phyloP scores from a whole-genome alignment of 768 basidiomycete species.

The Termitomyces sp. region DNA sequence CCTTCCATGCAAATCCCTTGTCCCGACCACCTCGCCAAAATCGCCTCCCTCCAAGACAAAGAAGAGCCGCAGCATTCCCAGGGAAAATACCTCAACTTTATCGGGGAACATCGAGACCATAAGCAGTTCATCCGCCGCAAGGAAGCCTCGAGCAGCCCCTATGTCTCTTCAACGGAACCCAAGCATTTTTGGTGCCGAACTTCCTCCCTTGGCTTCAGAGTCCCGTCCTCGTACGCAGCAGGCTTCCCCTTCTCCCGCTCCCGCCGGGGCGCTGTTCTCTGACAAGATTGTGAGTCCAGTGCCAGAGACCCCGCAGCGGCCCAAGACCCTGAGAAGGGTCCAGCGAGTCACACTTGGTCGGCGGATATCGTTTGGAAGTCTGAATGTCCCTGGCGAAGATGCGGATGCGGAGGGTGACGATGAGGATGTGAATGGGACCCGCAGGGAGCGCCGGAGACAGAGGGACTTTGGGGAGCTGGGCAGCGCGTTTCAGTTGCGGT shows the following conservation, averaged over 20 bases:
- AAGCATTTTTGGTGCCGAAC: constrained; percentile 64
- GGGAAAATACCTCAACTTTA: neutral
- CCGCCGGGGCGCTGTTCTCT: constrained; percentile 6
- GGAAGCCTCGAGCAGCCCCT: constrained; percentile 24
- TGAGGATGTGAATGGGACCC: constrained; percentile 23
- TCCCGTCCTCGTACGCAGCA: neutral
- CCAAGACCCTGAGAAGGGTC: constrained; percentile 47
- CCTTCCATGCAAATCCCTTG: constrained; percentile 8
- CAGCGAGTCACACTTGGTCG: constrained; percentile 44
- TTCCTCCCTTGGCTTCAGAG: constrained; percentile 34
- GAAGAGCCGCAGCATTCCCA: constrained; percentile 3
- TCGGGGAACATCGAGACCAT: constrained; percentile 1
- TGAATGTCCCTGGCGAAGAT: constrained; percentile 35
- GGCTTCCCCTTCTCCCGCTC: constrained; percentile 12
- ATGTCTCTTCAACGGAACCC: constrained; percentile 59
- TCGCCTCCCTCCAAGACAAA: constrained; percentile 19
- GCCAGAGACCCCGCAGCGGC: constrained; percentile 18
- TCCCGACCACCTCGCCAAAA: constrained; percentile 17
- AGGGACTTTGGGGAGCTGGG: constrained; percentile 38
- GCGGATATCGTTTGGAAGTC: constrained; percentile 65
- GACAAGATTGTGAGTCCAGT: neutral
- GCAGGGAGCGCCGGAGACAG: constrained; percentile 9
- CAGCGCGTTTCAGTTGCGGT: constrained; percentile 71
- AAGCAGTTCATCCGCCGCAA: neutral
- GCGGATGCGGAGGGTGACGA: constrained; percentile 30